These are phyloP conservation scores for Musa itinerans DNA, from an alignment of 176 grass and related monocot genomes.

Conservation along the genomic window DNA sequence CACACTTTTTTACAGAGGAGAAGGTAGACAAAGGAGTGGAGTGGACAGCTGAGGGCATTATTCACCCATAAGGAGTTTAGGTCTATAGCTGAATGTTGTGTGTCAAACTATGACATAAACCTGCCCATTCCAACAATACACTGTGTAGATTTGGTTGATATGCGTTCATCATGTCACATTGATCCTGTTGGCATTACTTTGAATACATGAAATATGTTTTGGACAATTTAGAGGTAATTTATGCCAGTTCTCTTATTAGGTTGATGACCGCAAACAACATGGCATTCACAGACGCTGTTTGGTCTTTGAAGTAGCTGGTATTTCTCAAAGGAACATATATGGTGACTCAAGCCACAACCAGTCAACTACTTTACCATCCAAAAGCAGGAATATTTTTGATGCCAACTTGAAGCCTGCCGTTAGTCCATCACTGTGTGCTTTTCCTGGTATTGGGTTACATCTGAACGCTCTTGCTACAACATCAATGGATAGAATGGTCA, in stretches of 20 bases:
- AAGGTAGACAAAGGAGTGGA: no score
- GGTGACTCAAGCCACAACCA: conserved; percentile 19
- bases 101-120: background rate
- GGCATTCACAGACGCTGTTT: conserved; percentile 87
- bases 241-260: conserved; percentile 36
- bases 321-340: conserved; percentile 34
- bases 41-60: no score
- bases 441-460: conserved; percentile 89
- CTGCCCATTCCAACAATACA: background rate
- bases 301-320: conserved; percentile 59
- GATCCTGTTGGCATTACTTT: background rate
- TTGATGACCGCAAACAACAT: conserved; percentile 66
- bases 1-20: no score
- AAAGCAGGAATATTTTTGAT: conserved; percentile 41
- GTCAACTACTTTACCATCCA: conserved; percentile 33
- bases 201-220: background rate
- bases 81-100: background rate
- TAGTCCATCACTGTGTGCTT: conserved; percentile 30
- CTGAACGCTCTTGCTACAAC: conserved; percentile 72
- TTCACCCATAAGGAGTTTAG: background rate
- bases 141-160: background rate
- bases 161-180: background rate
- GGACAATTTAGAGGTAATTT: background rate
- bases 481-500: conserved; percentile 47
- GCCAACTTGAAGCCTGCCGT: conserved; percentile 36